A percentile compares a stretch with the other conserved stretches of the same genome.
Conservation (phyloP, 1,284 basidiomycete genomes). For the Rhodotorula sp. region DNA sequence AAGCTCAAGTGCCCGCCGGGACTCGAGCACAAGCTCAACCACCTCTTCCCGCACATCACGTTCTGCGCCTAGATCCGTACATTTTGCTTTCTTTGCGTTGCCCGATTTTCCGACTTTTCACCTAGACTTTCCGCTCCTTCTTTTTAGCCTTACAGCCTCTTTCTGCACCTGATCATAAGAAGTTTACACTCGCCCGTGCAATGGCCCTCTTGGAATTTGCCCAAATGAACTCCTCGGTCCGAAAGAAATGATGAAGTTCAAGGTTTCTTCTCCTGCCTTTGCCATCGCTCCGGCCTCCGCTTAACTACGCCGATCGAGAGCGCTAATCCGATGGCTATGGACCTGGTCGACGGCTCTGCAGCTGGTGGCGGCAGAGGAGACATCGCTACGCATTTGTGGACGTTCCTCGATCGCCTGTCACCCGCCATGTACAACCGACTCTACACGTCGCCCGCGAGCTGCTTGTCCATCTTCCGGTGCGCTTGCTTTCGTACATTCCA, state of each 20-base stretch:
- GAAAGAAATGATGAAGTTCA: no score
- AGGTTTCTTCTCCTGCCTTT: no score
- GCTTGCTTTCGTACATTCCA: slow-evolving; percentile 5
- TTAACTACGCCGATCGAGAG: no score
- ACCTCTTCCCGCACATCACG: not conserved
- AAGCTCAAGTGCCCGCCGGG: slow-evolving; percentile 2
- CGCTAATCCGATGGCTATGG: not conserved
- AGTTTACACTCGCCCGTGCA: no score
- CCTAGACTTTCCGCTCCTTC: no score
- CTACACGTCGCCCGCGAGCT: slow-evolving; percentile 85
- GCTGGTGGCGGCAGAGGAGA: not conserved
- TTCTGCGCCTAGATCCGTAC: not conserved
- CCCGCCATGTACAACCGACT: slow-evolving; percentile 77
- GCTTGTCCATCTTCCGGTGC: slow-evolving; percentile 88
- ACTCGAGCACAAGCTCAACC: not conserved
- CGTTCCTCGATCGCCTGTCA: slow-evolving; percentile 82
- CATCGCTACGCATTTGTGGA: not conserved
- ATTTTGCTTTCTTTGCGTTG: no score
- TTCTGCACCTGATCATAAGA: no score
- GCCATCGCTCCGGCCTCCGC: no score
- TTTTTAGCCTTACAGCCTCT: no score
- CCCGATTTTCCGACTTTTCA: no score
- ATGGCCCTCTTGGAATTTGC: no score
- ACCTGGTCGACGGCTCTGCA: not conserved
- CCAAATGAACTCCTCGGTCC: no score